phyloP scores from a whole-genome alignment of 768 basidiomycete genomes.

The Holtermannia corniformis region DNA sequence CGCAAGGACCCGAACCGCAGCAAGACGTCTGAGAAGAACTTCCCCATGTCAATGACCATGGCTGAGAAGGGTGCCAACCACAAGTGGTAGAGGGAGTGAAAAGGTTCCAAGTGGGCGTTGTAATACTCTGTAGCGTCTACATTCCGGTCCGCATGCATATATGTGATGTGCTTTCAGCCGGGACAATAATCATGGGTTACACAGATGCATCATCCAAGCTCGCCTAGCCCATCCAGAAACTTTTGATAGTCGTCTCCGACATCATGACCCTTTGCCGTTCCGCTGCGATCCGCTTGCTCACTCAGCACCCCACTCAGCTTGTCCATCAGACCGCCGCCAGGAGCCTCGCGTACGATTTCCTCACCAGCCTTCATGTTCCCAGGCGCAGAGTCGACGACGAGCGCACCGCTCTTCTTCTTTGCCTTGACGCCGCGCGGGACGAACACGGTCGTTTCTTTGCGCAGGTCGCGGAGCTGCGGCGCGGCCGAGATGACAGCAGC shows the following conservation, averaged over 20 bases:
- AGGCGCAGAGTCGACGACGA: conserved; percentile 29
- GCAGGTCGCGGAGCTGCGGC: conserved; percentile 81
- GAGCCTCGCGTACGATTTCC: conserved; percentile 7
- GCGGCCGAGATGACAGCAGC: conserved; percentile 71
- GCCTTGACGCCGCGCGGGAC: conserved; percentile 67
- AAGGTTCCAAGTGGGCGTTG: too few species aligned
- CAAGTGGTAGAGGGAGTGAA: neutral
- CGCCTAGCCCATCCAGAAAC: conserved; percentile 35
- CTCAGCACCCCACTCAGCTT: conserved; percentile 34
- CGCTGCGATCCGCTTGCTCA: conserved; percentile 1
- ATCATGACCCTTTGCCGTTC: conserved; percentile 2
- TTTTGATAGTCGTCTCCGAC: conserved; percentile 37
- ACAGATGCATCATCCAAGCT: too few species aligned
- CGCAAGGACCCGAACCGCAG: neutral
- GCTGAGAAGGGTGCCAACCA: neutral
- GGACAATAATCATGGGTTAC: too few species aligned
- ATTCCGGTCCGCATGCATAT: neutral
- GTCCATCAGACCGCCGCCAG: conserved; percentile 28
- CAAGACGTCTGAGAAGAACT: neutral
- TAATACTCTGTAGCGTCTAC: too few species aligned
- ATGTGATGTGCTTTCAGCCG: neutral
- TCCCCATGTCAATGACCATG: neutral
- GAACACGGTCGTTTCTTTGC: conserved; percentile 89
- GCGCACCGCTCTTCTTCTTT: conserved; percentile 50
- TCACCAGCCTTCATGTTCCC: conserved; percentile 23